Evolutionary conservation across 2,329 filamentous ascomycete species (phyloP).

Genomic region (Chaetomium globosum): DNA sequence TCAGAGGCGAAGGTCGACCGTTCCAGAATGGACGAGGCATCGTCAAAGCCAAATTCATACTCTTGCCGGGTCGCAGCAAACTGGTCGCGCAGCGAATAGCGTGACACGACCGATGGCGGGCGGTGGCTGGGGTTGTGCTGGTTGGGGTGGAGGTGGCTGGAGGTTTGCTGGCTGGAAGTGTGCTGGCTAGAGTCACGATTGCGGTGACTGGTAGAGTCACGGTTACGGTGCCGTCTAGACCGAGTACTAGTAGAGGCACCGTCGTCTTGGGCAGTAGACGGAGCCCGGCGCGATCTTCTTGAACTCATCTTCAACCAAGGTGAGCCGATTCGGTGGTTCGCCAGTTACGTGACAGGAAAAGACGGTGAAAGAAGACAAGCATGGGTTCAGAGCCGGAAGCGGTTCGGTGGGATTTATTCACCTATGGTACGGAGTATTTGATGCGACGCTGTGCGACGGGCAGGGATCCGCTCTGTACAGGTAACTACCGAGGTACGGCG

Average conservation of each 20-base stretch:
- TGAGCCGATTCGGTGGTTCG: not conserved
- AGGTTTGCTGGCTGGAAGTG: too few species aligned
- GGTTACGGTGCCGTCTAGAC: conserved; percentile 4
- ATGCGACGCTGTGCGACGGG: conserved; percentile 15
- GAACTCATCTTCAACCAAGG: conserved; percentile 8
- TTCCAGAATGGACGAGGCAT: conserved; percentile 50
- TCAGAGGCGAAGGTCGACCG: conserved; percentile 37
- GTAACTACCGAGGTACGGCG: too few species aligned
- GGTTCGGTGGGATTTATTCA: conserved; percentile 1
- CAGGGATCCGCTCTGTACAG: conserved; percentile 3
- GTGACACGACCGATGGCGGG: conserved; percentile 35
- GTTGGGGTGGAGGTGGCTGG: not conserved
- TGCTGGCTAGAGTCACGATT: too few species aligned
- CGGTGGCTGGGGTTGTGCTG: conserved; percentile 27
- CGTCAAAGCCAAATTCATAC: conserved; percentile 53
- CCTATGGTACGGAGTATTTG: not conserved
- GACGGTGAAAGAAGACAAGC: not conserved
- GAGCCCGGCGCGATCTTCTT: conserved; percentile 16
- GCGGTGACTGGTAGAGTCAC: too few species aligned
- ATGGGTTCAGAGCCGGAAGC: not conserved
- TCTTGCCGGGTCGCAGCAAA: conserved; percentile 53
- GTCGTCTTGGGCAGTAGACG: conserved; percentile 19
- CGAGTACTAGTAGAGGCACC: conserved; percentile 17
- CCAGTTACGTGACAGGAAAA: not conserved
- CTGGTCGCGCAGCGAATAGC: conserved; percentile 51